phyloP scores from a whole-genome alignment of 2,329 filamentous ascomycete genomes.

The Monilinia fructicola region DNA sequence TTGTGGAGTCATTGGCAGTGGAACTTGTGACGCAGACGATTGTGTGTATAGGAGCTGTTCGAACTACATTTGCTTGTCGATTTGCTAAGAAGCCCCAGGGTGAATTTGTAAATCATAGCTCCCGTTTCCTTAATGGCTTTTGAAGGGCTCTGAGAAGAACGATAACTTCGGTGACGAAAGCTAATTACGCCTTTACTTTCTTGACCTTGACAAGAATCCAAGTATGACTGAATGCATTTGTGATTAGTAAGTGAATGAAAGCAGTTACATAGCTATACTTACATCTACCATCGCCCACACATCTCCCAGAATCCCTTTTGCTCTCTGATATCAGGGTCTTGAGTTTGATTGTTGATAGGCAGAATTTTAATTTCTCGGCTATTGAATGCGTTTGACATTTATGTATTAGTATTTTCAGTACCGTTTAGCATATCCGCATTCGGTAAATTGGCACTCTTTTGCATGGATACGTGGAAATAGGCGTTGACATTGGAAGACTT shows the following conservation, averaged over 20 bases:
- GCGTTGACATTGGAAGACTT: constrained; percentile 65
- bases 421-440: constrained; percentile 59
- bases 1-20: constrained; percentile 80
- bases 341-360: constrained; percentile 77
- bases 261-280: constrained; percentile 19
- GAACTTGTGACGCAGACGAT: constrained; percentile 50
- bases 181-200: constrained; percentile 49
- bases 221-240: constrained; percentile 54
- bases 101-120: constrained; percentile 64
- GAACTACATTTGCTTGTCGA: constrained; percentile 31
- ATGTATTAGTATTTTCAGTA: constrained; percentile 68
- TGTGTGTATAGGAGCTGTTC: constrained; percentile 35
- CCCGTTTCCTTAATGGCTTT: constrained; percentile 76
- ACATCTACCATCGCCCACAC: constrained; percentile 67
- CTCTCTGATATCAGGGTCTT: constrained; percentile 73
- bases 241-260: constrained; percentile 32
- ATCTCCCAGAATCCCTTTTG: constrained; percentile 64
- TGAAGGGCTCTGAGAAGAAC: constrained; percentile 77
- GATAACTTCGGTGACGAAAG: constrained; percentile 65
- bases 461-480: constrained; percentile 64
- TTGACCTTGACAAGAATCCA: constrained; percentile 63
- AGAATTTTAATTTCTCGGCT: constrained; percentile 68
- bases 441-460: constrained; percentile 60
- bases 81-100: constrained; percentile 57
- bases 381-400: constrained; percentile 69